A percentile compares a stretch with the other conserved stretches of the same genome.
Evolutionary conservation across 768 basidiomycete genomes (phyloP).

Genomic region (Leccinum olivaceopallidum): DNA sequence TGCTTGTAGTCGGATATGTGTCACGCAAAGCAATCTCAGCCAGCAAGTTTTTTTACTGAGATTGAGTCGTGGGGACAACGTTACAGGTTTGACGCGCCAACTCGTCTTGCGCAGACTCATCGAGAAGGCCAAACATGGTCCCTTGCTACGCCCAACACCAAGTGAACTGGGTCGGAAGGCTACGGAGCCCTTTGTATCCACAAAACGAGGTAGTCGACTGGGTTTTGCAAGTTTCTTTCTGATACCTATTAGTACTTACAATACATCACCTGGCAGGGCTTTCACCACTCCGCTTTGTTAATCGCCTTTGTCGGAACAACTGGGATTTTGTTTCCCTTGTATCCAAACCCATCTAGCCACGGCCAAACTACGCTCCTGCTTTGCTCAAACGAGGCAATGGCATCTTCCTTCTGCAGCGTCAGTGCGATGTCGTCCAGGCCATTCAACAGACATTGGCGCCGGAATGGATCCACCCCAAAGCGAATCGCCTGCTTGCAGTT

Average conservation of each 20-base stretch:
- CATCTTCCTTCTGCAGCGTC: slow-evolving; percentile 76
- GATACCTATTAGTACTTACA: neutral
- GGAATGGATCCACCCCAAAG: slow-evolving; percentile 88
- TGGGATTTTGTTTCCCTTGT: slow-evolving; percentile 76
- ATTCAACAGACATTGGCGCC: slow-evolving; percentile 90
- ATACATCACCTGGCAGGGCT: neutral
- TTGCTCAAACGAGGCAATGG: slow-evolving; percentile 81
- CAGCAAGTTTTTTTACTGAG: too few relatives aligned
- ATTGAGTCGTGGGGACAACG: too few relatives aligned
- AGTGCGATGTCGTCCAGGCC: slow-evolving; percentile 96
- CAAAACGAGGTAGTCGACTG: too few relatives aligned
- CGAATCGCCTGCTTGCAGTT: slow-evolving; percentile 71
- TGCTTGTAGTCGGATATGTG: too few relatives aligned
- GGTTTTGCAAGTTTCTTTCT: neutral
- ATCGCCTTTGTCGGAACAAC: slow-evolving; percentile 41
- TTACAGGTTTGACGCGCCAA: too few relatives aligned
- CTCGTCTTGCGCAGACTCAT: too few relatives aligned
- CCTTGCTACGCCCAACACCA: too few relatives aligned
- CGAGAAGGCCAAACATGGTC: too few relatives aligned
- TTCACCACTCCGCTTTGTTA: slow-evolving; percentile 74
- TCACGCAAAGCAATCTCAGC: too few relatives aligned
- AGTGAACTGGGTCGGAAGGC: too few relatives aligned
- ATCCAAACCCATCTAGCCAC: slow-evolving; percentile 96
- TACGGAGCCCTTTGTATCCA: too few relatives aligned
- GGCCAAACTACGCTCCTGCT: slow-evolving; percentile 81